Percentiles rank a stretch among this genome's conserved stretches.
Evolutionary conservation across 2,329 filamentous ascomycete genomes (phyloP).

Genomic region (Cryphonectria radicalis): DNA sequence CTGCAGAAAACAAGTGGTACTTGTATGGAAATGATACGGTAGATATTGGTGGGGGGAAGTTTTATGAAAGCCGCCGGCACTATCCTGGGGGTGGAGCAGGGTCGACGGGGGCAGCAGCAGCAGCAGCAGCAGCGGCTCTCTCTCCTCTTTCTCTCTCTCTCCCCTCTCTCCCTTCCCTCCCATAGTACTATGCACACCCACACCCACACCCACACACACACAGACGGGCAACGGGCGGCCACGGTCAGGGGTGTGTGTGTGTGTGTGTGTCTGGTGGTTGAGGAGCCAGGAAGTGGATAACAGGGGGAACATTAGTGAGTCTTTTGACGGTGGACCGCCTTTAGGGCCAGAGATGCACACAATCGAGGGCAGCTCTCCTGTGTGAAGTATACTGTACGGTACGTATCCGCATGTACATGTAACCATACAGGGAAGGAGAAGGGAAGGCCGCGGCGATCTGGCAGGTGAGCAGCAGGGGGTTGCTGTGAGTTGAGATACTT

Average conservation of each 20-base stretch:
- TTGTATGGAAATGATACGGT: slow-evolving; percentile 53
- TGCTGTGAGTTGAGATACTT: slow-evolving; percentile 26
- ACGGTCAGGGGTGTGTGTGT: slow-evolving; percentile 33
- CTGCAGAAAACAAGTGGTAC: slow-evolving; percentile 52
- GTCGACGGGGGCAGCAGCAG: slow-evolving; percentile 25
- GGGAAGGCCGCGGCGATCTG: slow-evolving; percentile 43
- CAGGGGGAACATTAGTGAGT: slow-evolving; percentile 22
- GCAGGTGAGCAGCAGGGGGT: slow-evolving; percentile 36
- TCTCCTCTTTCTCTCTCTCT: slow-evolving; percentile 13
- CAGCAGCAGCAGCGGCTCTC: too few species aligned
- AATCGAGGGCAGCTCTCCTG: slow-evolving; percentile 40
- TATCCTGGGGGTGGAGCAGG: slow-evolving; percentile 50
- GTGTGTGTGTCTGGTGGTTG: not conserved
- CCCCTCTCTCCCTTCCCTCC: too few species aligned
- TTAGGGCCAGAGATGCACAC: slow-evolving; percentile 41
- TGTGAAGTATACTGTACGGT: slow-evolving; percentile 26
- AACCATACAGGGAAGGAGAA: slow-evolving; percentile 56
- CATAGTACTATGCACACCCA: too few species aligned
- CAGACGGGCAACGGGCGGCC: slow-evolving; percentile 33
- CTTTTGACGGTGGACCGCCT: slow-evolving; percentile 32
- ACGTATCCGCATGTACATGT: slow-evolving; percentile 41
- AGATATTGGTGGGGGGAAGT: slow-evolving; percentile 54
- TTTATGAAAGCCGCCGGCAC: slow-evolving; percentile 54
- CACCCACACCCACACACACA: too few species aligned
- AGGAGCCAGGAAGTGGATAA: slow-evolving; percentile 30